A percentile compares a stretch with the other conserved stretches of the same genome.
Conservation (phyloP, 306 rosid genomes). For the Castanea crenata region DNA sequence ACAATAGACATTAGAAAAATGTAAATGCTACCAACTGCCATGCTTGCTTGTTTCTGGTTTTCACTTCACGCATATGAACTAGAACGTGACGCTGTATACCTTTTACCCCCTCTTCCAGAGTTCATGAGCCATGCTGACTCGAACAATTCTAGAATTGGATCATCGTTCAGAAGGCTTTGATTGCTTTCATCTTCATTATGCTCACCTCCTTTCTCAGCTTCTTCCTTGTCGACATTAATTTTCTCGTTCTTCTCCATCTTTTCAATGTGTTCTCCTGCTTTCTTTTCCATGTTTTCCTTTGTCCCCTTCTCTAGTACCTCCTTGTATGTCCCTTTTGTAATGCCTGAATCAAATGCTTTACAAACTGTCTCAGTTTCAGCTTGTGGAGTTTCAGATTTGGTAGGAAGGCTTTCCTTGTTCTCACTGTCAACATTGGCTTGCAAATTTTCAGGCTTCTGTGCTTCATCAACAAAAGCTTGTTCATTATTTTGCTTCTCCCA, state of each 20-base stretch:
- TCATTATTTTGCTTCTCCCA: not conserved
- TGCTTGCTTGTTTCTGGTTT: not conserved
- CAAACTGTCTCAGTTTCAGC: slow-evolving; percentile 16
- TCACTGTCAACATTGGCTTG: not conserved
- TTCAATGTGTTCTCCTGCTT: not conserved
- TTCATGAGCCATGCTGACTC: slow-evolving; percentile 69
- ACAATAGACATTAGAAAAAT: not conserved
- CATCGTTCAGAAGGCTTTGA: slow-evolving; percentile 19
- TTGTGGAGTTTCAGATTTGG: slow-evolving; percentile 23
- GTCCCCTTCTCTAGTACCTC: slow-evolving; percentile 41
- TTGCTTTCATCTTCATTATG: slow-evolving; percentile 6
- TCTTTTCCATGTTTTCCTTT: not conserved
- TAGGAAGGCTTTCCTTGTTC: slow-evolving; percentile 25
- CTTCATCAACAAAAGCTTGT: not conserved
- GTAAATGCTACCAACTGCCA: no score
- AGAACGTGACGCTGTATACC: not conserved
- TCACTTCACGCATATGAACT: not conserved
- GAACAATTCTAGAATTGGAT: slow-evolving; percentile 52
- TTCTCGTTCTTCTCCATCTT: not conserved
- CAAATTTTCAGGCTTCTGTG: slow-evolving; percentile 5
- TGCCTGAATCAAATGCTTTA: slow-evolving; percentile 1
- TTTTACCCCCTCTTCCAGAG: not conserved
- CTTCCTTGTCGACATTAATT: not conserved
- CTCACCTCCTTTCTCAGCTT: slow-evolving; percentile 13
- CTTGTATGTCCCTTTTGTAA: slow-evolving; percentile 31